Base-by-base conservation (phyloP, 2,329 filamentous ascomycete genomes). In the Cladosporium oxysporum region DNA sequence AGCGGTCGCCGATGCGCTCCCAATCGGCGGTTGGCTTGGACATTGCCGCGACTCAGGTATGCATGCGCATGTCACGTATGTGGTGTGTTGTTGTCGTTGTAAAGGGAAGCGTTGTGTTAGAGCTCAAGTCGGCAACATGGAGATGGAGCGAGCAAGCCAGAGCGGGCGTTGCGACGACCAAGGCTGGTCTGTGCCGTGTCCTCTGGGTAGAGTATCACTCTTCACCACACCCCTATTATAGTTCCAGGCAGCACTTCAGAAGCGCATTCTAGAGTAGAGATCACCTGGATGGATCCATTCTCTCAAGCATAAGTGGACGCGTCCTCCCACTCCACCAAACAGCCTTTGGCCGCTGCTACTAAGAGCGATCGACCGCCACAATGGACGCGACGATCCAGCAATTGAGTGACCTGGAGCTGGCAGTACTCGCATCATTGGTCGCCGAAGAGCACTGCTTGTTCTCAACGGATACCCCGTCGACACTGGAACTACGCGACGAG, bases 1-100 rank as follows among this genome's bases (percentile, higher is more conserved):
- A 98, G 75, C 88, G 90, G 79, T 96, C 91, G 76, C 92, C 95
- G 71, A 98, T 88, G 79, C 88, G 91, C 83, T 97, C 93, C 95
- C 95, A 99, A 79, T 94, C 92, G 74, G 92, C 91, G 73, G 92
- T 92, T 75, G 93, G 86, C 75, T 88, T 89, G 68, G 82, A 80
- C 79, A 80, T 80, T 11, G 53, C 67, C 63, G 57, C 28, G 33
- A 29, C n/a, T 62, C 44, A 63, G 18, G 23, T 29, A 28, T 44
- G 23, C 50, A 57, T 55, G 35, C 26, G 49, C 49, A 55, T 63
- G 28, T 41, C 50, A 47, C 49, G 47, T 26, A 26, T 26, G 23
- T 26, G 16, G 23, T 8, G 49, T 35, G 33, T 50, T 21, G n/a
- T 49, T 57, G 60, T 10, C 31, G 29, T 31, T 8, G n/a, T 2